Evolutionary conservation across 1,284 basidiomycete species (phyloP).

Genomic region (Trichosporon sp.): DNA sequence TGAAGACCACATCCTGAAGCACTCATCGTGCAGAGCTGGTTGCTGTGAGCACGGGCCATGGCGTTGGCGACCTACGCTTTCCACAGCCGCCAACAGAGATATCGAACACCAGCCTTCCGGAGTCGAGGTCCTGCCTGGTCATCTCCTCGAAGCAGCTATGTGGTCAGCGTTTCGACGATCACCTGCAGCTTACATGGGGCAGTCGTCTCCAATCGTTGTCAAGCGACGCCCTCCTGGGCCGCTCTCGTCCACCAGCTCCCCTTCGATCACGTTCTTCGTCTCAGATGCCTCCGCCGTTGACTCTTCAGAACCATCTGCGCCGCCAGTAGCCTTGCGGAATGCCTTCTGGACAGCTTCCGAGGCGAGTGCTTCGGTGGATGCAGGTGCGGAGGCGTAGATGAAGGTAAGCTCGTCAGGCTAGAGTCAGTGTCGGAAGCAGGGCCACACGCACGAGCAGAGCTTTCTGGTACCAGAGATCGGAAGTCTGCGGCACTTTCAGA

Average conservation of each 20-base stretch:
- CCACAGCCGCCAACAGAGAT: constrained; percentile 42
- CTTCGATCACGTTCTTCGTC: background rate
- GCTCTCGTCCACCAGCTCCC: background rate
- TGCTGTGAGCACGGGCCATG: background rate
- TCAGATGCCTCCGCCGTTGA: background rate
- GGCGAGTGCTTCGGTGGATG: constrained; percentile 26
- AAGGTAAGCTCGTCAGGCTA: constrained; percentile 2
- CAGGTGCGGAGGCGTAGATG: background rate
- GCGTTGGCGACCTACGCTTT: constrained; percentile 35
- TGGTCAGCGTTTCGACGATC: background rate
- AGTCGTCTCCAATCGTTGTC: constrained; percentile 46
- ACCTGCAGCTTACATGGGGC: constrained; percentile 40
- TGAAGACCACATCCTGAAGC: constrained; percentile 44
- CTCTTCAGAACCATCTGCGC: constrained; percentile 14
- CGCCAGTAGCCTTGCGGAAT: constrained; percentile 39
- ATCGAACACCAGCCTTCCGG: constrained; percentile 41
- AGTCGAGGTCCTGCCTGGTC: constrained; percentile 37
- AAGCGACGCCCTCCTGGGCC: constrained; percentile 24
- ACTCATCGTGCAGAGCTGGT: constrained; percentile 43
- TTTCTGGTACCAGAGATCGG: constrained; percentile 44
- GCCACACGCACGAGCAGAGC: constrained; percentile 37
- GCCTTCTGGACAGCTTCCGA: constrained; percentile 32
- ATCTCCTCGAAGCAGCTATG: constrained; percentile 48
- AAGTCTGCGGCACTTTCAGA: constrained; percentile 39
- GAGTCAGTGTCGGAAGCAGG: background rate